Evolutionary conservation across 2,329 filamentous ascomycete species (phyloP).

Genomic region (Penicillium sp.): DNA sequence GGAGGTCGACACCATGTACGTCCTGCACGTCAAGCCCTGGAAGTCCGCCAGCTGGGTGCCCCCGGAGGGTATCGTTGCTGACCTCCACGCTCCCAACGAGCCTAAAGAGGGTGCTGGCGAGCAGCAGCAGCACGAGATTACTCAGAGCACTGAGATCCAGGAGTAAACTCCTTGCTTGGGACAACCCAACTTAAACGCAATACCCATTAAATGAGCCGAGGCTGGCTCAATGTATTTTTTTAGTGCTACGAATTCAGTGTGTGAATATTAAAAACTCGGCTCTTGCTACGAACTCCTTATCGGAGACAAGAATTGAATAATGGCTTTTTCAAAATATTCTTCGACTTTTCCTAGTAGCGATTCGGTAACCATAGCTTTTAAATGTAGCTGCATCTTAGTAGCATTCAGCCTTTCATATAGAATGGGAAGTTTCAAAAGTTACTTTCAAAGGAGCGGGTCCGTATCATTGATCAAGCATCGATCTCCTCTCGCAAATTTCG

Average conservation of each 20-base stretch:
- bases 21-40: conserved; percentile 66
- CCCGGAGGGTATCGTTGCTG: conserved; percentile 36
- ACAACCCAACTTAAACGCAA: not conserved
- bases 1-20: conserved; percentile 80
- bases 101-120: conserved; percentile 25
- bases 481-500: not conserved
- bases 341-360: too few species aligned
- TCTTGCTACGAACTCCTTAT: conserved; percentile 13
- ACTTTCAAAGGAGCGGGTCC: too few species aligned
- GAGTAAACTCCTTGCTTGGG: not conserved
- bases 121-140: conserved; percentile 24
- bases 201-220: conserved; percentile 3
- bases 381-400: not conserved
- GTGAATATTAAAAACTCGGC: conserved; percentile 20
- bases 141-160: conserved; percentile 6
- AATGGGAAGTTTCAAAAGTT: too few species aligned
- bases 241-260: conserved; percentile 16
- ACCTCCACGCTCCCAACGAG: conserved; percentile 27
- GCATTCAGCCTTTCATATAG: too few species aligned
- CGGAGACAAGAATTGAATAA: conserved; percentile 17
- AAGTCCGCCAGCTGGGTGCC: conserved; percentile 59
- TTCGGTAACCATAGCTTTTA: too few species aligned
- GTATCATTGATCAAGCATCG: too few species aligned
- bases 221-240: conserved; percentile 15
- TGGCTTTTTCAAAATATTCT: conserved; percentile 12